Evolutionary conservation across 768 basidiomycete genomes (phyloP).

Genomic region (Botryobasidium botryosum): DNA sequence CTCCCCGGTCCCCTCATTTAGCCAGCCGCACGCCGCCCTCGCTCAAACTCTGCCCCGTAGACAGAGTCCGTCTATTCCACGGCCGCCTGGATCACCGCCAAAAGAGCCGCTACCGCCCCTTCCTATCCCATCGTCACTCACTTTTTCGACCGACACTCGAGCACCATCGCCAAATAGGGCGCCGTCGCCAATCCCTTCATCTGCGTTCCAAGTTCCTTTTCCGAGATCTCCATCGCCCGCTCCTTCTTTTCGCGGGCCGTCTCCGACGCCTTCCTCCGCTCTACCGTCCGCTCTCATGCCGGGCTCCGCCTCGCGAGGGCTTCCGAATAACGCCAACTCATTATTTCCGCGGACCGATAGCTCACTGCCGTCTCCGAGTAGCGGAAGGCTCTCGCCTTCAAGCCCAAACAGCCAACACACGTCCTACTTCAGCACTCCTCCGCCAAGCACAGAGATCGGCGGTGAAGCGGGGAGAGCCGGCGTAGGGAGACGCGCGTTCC

Average conservation of each 20-base stretch:
- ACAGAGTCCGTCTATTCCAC: neutral
- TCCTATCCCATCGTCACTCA: constrained; percentile 7
- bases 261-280: constrained; percentile 13
- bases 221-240: constrained; percentile 27
- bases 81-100: neutral
- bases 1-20: neutral
- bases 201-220: constrained; percentile 3
- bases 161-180: neutral
- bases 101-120: constrained; percentile 11
- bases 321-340: no score
- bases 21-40: constrained; percentile 1
- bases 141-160: neutral
- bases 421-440: constrained; percentile 1
- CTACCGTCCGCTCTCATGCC: neutral
- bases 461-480: constrained; percentile 25
- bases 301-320: no score
- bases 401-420: no score
- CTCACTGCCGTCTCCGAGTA: no score
- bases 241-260: constrained; percentile 20
- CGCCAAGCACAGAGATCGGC: constrained; percentile 14
- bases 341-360: no score
- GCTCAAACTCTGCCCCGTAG: constrained; percentile 2
- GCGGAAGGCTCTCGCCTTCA: no score
- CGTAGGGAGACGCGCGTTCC: constrained; percentile 24
- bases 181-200: constrained; percentile 8